Percentiles rank a stretch among this genome's conserved stretches.
Evolutionary conservation across 2,329 filamentous ascomycete species (phyloP).

Genomic region (Sordariomycetes sp.): DNA sequence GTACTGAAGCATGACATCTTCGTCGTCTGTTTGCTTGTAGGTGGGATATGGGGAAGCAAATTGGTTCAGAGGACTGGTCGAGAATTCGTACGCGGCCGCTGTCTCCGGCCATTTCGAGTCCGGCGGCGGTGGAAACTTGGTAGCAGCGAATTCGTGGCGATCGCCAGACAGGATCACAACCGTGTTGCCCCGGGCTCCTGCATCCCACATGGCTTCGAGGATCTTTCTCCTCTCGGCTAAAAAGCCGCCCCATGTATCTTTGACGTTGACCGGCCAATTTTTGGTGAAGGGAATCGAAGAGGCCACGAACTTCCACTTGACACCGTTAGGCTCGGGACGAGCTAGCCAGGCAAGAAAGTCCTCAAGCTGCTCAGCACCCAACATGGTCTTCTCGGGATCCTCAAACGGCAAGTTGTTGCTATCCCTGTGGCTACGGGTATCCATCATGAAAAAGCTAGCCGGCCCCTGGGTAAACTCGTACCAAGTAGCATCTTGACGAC

Average conservation of each 20-base stretch:
- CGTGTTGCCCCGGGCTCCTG: constrained; percentile 37
- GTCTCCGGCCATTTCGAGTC: constrained; percentile 53
- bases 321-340: constrained; percentile 61
- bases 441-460: constrained; percentile 88
- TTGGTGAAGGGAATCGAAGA: constrained; percentile 93
- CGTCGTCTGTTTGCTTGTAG: constrained; percentile 70
- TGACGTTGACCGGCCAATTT: constrained; percentile 84
- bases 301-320: constrained; percentile 89
- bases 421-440: constrained; percentile 82
- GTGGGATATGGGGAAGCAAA: constrained; percentile 83
- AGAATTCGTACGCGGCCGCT: constrained; percentile 79
- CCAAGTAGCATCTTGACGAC: constrained; percentile 58
- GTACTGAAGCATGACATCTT: constrained; percentile 81
- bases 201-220: constrained; percentile 88
- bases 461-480: constrained; percentile 87
- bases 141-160: constrained; percentile 94
- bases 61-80: constrained; percentile 82
- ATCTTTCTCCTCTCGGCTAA: constrained; percentile 68
- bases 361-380: constrained; percentile 67
- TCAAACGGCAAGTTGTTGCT: constrained; percentile 44
- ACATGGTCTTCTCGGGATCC: constrained; percentile 70
- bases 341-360: constrained; percentile 73
- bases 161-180: constrained; percentile 84
- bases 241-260: constrained; percentile 94
- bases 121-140: constrained; percentile 58